Evolutionary conservation across 495 filamentous ascomycete species (phyloP).

Genomic region (Penicillium alfredii): DNA sequence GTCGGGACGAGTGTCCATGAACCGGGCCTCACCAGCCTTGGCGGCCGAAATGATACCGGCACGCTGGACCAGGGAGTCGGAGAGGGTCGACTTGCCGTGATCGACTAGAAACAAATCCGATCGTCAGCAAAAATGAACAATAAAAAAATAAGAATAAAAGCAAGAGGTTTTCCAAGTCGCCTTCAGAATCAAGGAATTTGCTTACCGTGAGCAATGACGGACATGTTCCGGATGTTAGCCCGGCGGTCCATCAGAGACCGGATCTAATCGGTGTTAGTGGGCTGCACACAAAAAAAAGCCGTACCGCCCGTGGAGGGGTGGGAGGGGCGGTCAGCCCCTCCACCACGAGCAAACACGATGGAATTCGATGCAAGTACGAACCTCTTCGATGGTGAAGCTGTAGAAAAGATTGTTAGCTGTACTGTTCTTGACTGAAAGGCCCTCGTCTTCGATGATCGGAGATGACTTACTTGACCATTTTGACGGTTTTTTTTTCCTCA

Average conservation of each 20-base stretch:
- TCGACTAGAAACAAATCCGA: constrained; percentile 63
- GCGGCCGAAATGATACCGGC: constrained; percentile 99
- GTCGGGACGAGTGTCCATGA: constrained; percentile 94
- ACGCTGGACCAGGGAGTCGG: constrained; percentile 97
- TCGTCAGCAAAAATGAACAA: no score
- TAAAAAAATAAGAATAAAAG: no score
- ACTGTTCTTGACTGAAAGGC: neutral
- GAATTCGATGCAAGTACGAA: constrained; percentile 26
- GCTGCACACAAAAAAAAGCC: neutral
- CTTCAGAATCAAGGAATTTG: constrained; percentile 1
- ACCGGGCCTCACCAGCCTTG: constrained; percentile 91
- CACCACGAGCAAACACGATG: no score
- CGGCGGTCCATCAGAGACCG: constrained; percentile 94
- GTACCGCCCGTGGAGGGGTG: neutral
- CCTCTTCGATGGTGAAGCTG: constrained; percentile 99
- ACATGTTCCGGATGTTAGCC: constrained; percentile 99
- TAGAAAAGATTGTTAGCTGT: constrained; percentile 28
- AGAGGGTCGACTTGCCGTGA: constrained; percentile 99
- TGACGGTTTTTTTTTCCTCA: constrained; percentile 70
- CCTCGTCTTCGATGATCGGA: neutral
- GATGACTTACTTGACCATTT: constrained; percentile 97
- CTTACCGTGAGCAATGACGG: constrained; percentile 97
- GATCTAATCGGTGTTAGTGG: constrained; percentile 49
- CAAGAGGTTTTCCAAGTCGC: no score
- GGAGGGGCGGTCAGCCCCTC: no score